Conservation (phyloP, 257 asterid genomes). For the Osmanthus fragrans region DNA sequence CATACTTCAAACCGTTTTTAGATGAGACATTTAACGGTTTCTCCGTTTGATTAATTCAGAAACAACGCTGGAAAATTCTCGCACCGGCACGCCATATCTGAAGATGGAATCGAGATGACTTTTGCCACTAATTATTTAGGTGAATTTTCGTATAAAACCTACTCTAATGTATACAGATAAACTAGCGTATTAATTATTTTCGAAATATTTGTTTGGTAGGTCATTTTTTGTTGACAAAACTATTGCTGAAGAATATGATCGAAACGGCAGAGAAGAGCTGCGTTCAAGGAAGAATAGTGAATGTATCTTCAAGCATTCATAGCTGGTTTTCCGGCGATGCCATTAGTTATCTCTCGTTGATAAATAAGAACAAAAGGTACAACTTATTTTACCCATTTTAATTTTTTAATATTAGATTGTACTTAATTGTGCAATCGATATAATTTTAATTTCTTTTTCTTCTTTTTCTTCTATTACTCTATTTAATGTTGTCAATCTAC, state of each 20-base stretch:
- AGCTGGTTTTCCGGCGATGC: conserved; percentile 90
- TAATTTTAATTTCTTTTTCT: too few species aligned
- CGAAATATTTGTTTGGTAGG: conserved; percentile 36
- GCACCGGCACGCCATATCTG: conserved; percentile 70
- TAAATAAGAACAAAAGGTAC: conserved; percentile 74
- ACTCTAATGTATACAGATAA: neutral
- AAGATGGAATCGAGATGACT: conserved; percentile 96
- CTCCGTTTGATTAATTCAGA: conserved; percentile 36
- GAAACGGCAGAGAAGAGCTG: conserved; percentile 59
- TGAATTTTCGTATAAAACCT: conserved; percentile 14
- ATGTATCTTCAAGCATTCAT: conserved; percentile 87
- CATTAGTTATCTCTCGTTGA: conserved; percentile 55
- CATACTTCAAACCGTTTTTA: neutral
- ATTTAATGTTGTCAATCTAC: too few species aligned
- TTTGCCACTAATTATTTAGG: conserved; percentile 93
- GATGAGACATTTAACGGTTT: neutral
- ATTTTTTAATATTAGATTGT: too few species aligned
- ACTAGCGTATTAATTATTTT: neutral
- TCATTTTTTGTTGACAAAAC: conserved; percentile 79
- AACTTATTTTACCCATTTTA: neutral
- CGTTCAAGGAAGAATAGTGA: conserved; percentile 85
- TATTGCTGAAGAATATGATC: conserved; percentile 68
- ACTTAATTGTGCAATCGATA: too few species aligned
- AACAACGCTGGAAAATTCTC: conserved; percentile 96
- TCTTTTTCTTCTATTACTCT: too few species aligned